Base-by-base conservation (phyloP, 495 filamentous ascomycete genomes). In the Glonium stellatum region DNA sequence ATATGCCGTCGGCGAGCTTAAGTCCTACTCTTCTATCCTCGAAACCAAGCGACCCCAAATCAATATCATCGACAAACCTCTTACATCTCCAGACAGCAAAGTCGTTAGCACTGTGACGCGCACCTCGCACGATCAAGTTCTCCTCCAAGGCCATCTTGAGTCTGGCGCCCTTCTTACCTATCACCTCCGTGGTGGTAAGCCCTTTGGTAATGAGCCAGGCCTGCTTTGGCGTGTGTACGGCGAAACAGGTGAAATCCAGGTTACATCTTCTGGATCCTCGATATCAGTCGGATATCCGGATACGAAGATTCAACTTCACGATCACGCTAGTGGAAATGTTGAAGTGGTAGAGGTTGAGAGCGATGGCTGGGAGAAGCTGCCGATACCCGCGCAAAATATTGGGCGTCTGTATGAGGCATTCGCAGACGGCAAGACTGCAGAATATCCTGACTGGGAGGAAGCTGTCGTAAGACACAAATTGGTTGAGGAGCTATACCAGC, bases 141-240 rank as follows among this genome's bases (percentile, higher is more conserved):
- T 73, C 23, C 44, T 82, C 6, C 67, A 76, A 5, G 82, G 80
- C 1, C 73, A 64, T 5, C 70, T 83, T 18, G 58, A 70, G 3
- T 66, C 73, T 12, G 77, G 75, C 12, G 62, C 56, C 1, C 65
- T 73, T 0, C 56, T 83, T 15, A 73, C 76, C 4, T 47, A 76
- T 48, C 71, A 73, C 12, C 72, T 81, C 54, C 77, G 80, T 10
- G 74, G 71, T 13, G 81, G 79, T 0, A 70, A 73, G 51, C 69
- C 77, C 1, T 81, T 81, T 58, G 73, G 75, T 0, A 76, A 74
- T 0, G 73, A 74, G 0, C 74, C 74, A 2, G 76, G 73, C 0
- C 70, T 83, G 10, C 61, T 74, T 18, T 86, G 82, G 84, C 71
- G 66, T 0, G 80, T 87, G 47, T 72, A 76, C 35, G 80, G 82